A percentile compares a stretch with the other conserved stretches of the same genome.
Conservation (phyloP, 2,329 filamentous ascomycete species). For the Penicillium corylophilum region DNA sequence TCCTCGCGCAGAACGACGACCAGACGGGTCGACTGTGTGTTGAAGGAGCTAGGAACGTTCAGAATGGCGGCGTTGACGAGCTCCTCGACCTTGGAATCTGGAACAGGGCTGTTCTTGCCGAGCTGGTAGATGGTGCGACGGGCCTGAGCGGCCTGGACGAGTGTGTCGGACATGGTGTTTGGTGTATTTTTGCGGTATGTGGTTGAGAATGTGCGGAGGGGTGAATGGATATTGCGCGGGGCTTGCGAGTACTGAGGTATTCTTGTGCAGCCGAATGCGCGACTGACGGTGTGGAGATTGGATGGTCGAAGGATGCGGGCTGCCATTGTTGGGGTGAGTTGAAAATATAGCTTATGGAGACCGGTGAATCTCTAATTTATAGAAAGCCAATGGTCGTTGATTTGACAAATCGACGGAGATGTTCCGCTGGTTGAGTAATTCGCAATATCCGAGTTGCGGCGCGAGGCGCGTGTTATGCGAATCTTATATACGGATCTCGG, state of each 20-base stretch:
- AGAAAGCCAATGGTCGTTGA: background rate
- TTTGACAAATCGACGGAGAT: background rate
- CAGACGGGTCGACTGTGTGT: constrained; percentile 78
- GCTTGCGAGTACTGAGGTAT: background rate
- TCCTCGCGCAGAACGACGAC: constrained; percentile 77
- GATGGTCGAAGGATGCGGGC: constrained; percentile 14
- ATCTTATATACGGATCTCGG: background rate
- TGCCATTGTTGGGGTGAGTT: constrained; percentile 9
- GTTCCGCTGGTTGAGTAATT: background rate
- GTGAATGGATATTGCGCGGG: background rate
- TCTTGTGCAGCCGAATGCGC: constrained; percentile 10
- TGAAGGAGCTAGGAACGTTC: constrained; percentile 78
- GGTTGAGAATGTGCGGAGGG: constrained; percentile 24
- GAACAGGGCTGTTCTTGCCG: constrained; percentile 33
- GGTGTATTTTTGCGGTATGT: constrained; percentile 1
- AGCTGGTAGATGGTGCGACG: constrained; percentile 41
- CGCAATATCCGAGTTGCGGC: background rate
- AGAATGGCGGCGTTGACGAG: constrained; percentile 54
- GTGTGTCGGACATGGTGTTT: constrained; percentile 21
- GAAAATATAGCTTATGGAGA: background rate
- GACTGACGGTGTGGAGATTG: constrained; percentile 13
- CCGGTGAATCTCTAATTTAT: background rate
- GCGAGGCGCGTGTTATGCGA: background rate
- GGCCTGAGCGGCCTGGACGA: constrained; percentile 33
- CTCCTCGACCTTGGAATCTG: constrained; percentile 38